Conservation (phyloP, 352 stramenopile species). For the Pythium phragmitis region DNA sequence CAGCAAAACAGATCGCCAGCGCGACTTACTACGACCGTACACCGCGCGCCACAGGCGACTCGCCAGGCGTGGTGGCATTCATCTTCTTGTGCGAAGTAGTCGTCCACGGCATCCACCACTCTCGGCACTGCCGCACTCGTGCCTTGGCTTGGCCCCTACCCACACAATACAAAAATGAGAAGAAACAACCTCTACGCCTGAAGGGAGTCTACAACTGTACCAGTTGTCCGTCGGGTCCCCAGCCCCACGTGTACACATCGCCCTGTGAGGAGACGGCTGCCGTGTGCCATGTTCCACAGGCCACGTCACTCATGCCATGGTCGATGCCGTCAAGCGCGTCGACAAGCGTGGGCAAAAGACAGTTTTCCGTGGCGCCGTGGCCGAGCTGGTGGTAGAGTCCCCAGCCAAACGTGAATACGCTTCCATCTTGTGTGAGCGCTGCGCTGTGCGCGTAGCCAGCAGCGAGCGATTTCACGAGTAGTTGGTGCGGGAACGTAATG, state of each 20-base stretch:
- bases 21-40: slow-evolving; percentile 45
- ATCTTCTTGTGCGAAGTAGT: slow-evolving; percentile 27
- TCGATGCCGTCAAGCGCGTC: slow-evolving; percentile 54
- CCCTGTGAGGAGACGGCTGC: slow-evolving; percentile 57
- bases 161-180: background rate
- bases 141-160: slow-evolving; percentile 14
- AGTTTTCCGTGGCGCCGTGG: slow-evolving; percentile 45
- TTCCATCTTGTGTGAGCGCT: slow-evolving; percentile 33
- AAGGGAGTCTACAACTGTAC: slow-evolving; percentile 24
- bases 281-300: slow-evolving; percentile 78
- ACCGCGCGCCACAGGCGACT: slow-evolving; percentile 50
- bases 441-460: slow-evolving; percentile 60
- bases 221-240: slow-evolving; percentile 69
- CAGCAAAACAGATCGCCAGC: slow-evolving; percentile 55
- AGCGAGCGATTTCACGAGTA: slow-evolving; percentile 17
- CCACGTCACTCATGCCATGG: slow-evolving; percentile 39
- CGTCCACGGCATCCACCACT: slow-evolving; percentile 39
- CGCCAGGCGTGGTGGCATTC: slow-evolving; percentile 30
- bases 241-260: slow-evolving; percentile 81
- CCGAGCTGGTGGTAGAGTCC: slow-evolving; percentile 80
- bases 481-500: slow-evolving; percentile 16
- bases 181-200: background rate
- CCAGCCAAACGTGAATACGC: slow-evolving; percentile 72
- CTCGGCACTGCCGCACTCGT: slow-evolving; percentile 41
- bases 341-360: slow-evolving; percentile 30